Percentiles rank a stretch among this genome's conserved stretches.
Evolutionary conservation across 768 basidiomycete genomes (phyloP).

Genomic region (Phaffia australis): DNA sequence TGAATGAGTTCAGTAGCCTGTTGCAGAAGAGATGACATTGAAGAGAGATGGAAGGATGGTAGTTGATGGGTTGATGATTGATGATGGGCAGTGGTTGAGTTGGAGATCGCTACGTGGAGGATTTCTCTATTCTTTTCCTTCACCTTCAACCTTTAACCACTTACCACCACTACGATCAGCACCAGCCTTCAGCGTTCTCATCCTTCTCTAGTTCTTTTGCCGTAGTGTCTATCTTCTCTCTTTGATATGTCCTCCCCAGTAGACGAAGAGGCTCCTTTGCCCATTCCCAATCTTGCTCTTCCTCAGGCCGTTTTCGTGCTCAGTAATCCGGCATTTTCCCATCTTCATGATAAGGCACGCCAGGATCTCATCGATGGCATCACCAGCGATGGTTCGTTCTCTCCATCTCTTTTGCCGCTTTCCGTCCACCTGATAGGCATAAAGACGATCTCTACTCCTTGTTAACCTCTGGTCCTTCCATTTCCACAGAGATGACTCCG

Average conservation of each 20-base stretch:
- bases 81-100: slow-evolving; percentile 2
- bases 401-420: not conserved
- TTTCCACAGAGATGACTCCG: slow-evolving; percentile 66
- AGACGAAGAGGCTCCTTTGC: slow-evolving; percentile 64
- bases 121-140: not conserved
- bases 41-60: not conserved
- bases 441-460: not conserved
- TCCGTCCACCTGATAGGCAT: not conserved
- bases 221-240: not conserved
- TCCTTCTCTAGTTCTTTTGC: not conserved
- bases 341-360: slow-evolving; percentile 58
- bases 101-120: not conserved
- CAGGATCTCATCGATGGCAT: slow-evolving; percentile 60
- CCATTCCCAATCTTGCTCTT: slow-evolving; percentile 73
- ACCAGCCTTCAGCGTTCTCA: not conserved
- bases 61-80: not conserved
- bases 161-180: not conserved
- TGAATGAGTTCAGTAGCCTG: not conserved
- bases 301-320: slow-evolving; percentile 71
- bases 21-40: slow-evolving; percentile 8
- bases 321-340: slow-evolving; percentile 49
- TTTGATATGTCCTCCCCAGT: slow-evolving; percentile 44
- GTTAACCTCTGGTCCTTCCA: not conserved
- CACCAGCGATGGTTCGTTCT: slow-evolving; percentile 59
- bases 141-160: not conserved